These are phyloP conservation scores for Nakazawaea populi DNA, from an alignment of 805 yeast species.

Conservation along the genomic window DNA sequence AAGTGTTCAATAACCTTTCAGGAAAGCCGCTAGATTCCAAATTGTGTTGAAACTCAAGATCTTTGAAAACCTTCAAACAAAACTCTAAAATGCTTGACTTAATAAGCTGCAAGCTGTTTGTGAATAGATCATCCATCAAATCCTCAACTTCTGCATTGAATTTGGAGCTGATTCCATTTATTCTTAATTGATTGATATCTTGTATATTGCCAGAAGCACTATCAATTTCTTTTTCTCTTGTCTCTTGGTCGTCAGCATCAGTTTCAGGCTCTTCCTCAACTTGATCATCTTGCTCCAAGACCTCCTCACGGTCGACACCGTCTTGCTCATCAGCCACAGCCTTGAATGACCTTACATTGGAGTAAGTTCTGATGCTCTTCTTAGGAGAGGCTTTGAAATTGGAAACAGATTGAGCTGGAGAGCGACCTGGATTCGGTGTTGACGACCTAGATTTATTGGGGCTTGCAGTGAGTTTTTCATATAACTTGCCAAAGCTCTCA, in stretches of 20 bases:
- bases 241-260: conserved; percentile 12
- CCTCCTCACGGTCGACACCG: conserved; percentile 10
- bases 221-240: conserved; percentile 7
- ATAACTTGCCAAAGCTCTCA: not conserved
- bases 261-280: conserved; percentile 10
- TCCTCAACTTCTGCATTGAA: conserved; percentile 14
- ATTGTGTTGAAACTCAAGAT: conserved; percentile 14
- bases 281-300: not conserved
- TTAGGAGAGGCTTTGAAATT: not conserved
- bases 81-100: conserved; percentile 21
- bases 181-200: conserved; percentile 22
- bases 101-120: conserved; percentile 12
- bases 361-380: conserved; percentile 18
- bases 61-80: conserved; percentile 17
- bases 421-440: not conserved
- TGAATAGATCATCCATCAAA: conserved; percentile 11
- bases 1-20: not conserved
- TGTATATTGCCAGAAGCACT: conserved; percentile 11
- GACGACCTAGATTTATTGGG: conserved; percentile 1
- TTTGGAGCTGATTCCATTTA: conserved; percentile 25
- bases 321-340: conserved; percentile 10
- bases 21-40: conserved; percentile 14
- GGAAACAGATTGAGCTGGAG: not conserved
- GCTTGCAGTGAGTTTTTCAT: conserved; percentile 15
- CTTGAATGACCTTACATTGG: conserved; percentile 22